These are phyloP conservation scores for Pholiota molesta DNA, from an alignment of 768 basidiomycete genomes.

Conservation along the genomic window DNA sequence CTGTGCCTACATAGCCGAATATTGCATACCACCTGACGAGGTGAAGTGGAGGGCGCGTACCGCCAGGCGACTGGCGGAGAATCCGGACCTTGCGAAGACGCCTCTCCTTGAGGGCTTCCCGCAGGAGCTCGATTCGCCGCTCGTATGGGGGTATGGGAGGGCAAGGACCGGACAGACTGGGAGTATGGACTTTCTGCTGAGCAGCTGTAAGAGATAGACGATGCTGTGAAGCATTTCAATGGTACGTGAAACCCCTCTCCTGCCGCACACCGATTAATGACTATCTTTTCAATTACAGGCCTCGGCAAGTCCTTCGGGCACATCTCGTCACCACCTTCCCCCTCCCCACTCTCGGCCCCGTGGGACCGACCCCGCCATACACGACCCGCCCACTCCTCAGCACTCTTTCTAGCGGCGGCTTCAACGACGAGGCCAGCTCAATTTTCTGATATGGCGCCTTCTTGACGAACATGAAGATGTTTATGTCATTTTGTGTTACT, in stretches of 20 bases:
- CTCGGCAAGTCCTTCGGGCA: slow-evolving; percentile 30
- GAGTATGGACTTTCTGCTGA: slow-evolving; percentile 35
- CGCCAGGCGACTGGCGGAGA: slow-evolving; percentile 35
- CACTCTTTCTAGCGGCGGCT: not conserved
- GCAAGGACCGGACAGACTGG: slow-evolving; percentile 43
- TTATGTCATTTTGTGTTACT: too few species aligned
- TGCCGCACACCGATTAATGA: not conserved
- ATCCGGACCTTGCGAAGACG: slow-evolving; percentile 33
- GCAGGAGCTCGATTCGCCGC: slow-evolving; percentile 34
- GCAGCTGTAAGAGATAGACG: slow-evolving; percentile 40
- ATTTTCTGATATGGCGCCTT: not conserved
- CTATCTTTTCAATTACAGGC: slow-evolving; percentile 15
- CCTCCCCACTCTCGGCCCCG: slow-evolving; percentile 41
- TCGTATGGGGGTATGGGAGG: slow-evolving; percentile 51
- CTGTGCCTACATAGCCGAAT: slow-evolving; percentile 31
- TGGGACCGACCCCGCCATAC: too few species aligned
- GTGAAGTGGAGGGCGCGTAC: slow-evolving; percentile 42
- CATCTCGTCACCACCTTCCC: slow-evolving; percentile 45
- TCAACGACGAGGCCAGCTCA: not conserved
- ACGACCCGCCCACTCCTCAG: too few species aligned
- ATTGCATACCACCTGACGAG: slow-evolving; percentile 41
- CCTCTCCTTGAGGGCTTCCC: slow-evolving; percentile 42
- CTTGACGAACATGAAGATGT: not conserved
- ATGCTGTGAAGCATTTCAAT: slow-evolving; percentile 37
- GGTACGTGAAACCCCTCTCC: slow-evolving; percentile 18